Percentiles rank a stretch among this genome's conserved stretches.
These are phyloP conservation scores for Alloteropsis semialata DNA, from an alignment of 176 grass and related monocot genomes.

Conservation along the genomic window DNA sequence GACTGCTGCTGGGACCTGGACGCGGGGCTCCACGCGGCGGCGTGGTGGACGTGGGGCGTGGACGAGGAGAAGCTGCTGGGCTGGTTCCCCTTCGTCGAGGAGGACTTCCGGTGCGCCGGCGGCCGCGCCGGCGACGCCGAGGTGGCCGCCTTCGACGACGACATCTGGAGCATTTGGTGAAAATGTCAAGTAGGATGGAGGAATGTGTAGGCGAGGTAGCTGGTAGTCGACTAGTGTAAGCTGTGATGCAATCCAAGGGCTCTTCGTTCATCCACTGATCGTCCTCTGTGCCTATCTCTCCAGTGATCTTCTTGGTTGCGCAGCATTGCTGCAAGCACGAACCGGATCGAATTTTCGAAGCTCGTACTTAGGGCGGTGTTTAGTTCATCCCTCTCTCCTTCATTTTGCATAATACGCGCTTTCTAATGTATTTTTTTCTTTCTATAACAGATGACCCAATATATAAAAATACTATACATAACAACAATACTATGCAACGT, in stretches of 20 bases:
- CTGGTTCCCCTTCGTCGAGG: slow-evolving; percentile 83
- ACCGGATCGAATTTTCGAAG: neutral
- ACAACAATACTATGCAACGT: too few relatives aligned
- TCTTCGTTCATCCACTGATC: neutral
- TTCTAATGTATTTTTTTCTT: too few relatives aligned
- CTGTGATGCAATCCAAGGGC: neutral
- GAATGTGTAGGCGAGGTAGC: neutral
- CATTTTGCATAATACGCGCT: too few relatives aligned
- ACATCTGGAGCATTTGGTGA: slow-evolving; percentile 43
- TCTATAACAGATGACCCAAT: too few relatives aligned
- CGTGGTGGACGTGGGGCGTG: slow-evolving; percentile 67
- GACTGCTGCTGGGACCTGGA: slow-evolving; percentile 47
- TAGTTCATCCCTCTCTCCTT: too few relatives aligned
- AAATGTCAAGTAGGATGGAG: neutral
- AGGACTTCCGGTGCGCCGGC: slow-evolving; percentile 44
- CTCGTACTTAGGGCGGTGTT: too few relatives aligned
- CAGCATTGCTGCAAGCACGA: neutral
- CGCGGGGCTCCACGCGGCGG: slow-evolving; percentile 9
- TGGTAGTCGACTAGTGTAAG: neutral
- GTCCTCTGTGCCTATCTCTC: neutral
- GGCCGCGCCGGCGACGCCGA: neutral
- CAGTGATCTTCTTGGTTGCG: too few relatives aligned
- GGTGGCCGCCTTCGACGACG: slow-evolving; percentile 41
- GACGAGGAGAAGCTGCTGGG: slow-evolving; percentile 72
- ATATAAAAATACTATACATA: too few relatives aligned